phyloP scores from a whole-genome alignment of 2,329 filamentous ascomycete genomes.

The Cordyceps pruinosa region DNA sequence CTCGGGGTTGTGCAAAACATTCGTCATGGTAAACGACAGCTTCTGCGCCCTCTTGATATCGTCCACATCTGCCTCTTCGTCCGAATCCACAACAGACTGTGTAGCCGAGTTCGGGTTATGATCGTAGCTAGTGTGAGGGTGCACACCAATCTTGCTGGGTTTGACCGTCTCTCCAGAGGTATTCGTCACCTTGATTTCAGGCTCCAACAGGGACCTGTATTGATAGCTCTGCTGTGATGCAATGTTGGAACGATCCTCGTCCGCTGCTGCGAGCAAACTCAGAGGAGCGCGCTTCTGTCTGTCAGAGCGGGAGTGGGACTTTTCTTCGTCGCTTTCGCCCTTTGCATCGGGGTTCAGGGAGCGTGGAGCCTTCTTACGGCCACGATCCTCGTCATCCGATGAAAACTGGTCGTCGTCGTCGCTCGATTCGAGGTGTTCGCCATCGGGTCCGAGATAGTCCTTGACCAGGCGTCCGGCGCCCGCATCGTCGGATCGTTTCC shows the following conservation, averaged over 20 bases:
- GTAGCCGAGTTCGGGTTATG: constrained; percentile 49
- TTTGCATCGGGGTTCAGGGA: constrained; percentile 36
- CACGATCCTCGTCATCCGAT: constrained; percentile 63
- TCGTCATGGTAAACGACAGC: constrained; percentile 72
- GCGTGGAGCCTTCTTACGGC: constrained; percentile 49
- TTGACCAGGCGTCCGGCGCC: constrained; percentile 56
- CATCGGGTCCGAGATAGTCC: constrained; percentile 58
- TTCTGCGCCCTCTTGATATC: constrained; percentile 87
- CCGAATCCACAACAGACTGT: constrained; percentile 64
- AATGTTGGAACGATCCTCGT: constrained; percentile 64
- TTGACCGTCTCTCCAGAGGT: constrained; percentile 56
- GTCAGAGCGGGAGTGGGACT: constrained; percentile 24
- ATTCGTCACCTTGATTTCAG: constrained; percentile 57
- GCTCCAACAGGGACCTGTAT: constrained; percentile 61
- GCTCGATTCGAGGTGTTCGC: constrained; percentile 60
- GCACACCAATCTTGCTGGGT: constrained; percentile 52
- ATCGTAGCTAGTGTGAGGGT: constrained; percentile 82
- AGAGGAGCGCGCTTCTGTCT: constrained; percentile 38
- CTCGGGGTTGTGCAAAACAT: constrained; percentile 67
- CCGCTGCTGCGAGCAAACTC: constrained; percentile 65
- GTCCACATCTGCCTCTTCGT: constrained; percentile 75
- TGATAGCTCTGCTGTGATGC: constrained; percentile 44
- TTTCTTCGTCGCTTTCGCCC: constrained; percentile 26
- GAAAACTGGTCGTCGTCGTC: constrained; percentile 59
- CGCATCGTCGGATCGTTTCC: constrained; percentile 40